Percentiles rank a stretch among this genome's conserved stretches.
These are phyloP conservation scores for Tilletiaria anomala DNA, from an alignment of 1,284 basidiomycete species.

Conservation along the genomic window DNA sequence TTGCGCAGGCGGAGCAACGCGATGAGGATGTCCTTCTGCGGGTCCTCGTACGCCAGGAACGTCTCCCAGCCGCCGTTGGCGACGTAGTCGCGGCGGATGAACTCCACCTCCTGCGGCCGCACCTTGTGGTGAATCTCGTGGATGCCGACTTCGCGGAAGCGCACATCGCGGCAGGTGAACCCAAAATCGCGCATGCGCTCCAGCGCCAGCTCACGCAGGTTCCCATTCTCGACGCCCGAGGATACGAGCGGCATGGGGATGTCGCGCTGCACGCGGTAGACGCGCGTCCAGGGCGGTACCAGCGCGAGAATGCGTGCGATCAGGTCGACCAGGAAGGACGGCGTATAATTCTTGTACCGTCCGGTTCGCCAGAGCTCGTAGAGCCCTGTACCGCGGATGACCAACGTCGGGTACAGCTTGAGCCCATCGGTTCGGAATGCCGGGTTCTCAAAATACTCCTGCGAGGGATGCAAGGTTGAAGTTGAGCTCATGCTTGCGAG, in stretches of 20 bases:
- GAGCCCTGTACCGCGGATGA: constrained; percentile 91
- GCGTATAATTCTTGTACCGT: constrained; percentile 96
- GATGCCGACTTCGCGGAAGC: constrained; percentile 93
- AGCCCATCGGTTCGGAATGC: constrained; percentile 91
- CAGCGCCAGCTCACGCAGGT: constrained; percentile 84
- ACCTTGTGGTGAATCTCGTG: constrained; percentile 99
- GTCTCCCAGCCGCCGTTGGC: constrained; percentile 97
- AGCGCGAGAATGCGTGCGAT: constrained; percentile 89
- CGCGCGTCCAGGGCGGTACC: constrained; percentile 95
- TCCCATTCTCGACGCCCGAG: constrained; percentile 96
- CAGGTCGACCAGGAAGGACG: constrained; percentile 92
- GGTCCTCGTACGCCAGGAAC: constrained; percentile 97
- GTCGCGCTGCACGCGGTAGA: constrained; percentile 63
- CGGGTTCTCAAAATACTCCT: constrained; percentile 91
- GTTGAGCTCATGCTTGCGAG: neutral
- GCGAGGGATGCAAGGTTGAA: neutral
- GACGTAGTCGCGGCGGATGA: constrained; percentile 88
- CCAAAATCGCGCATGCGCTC: constrained; percentile 99
- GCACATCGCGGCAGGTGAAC: constrained; percentile 88
- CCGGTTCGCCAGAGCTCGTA: constrained; percentile 95
- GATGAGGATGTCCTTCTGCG: constrained; percentile 87
- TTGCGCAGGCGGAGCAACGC: constrained; percentile 83
- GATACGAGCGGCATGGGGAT: constrained; percentile 60
- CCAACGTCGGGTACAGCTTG: constrained; percentile 95
- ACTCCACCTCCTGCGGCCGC: constrained; percentile 84